phyloP scores from a whole-genome alignment of 1,284 basidiomycete genomes.

The Coniophora puteana region DNA sequence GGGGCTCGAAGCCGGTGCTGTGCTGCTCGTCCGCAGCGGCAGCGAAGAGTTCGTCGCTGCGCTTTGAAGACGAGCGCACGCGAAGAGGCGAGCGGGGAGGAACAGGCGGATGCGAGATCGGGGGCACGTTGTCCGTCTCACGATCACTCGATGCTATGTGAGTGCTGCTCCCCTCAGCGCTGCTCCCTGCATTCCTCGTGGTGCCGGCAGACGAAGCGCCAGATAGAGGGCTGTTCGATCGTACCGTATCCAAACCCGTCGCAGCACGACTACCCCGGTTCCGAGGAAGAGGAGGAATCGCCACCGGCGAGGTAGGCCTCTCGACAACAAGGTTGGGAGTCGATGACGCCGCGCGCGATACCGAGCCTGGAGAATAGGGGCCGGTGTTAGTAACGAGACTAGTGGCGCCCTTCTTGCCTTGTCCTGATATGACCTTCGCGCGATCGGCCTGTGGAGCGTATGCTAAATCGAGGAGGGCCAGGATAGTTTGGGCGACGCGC shows the following conservation, averaged over 20 bases:
- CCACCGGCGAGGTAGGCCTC: conserved; percentile 22
- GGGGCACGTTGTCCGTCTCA: conserved; percentile 32
- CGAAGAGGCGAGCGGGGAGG: conserved; percentile 56
- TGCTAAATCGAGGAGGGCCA: conserved; percentile 59
- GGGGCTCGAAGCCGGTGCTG: conserved; percentile 21
- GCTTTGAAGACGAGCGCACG: conserved; percentile 29
- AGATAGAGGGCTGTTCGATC: conserved; percentile 48
- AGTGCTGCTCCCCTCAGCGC: conserved; percentile 13
- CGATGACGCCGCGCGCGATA: conserved; percentile 47
- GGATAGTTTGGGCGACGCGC: conserved; percentile 64
- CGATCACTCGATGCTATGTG: conserved; percentile 19
- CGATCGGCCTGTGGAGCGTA: conserved; percentile 45
- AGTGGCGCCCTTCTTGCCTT: conserved; percentile 23
- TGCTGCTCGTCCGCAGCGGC: too few relatives aligned
- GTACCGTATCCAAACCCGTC: conserved; percentile 45
- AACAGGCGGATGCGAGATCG: conserved; percentile 30
- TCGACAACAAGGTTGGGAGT: conserved; percentile 52
- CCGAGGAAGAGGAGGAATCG: conserved; percentile 30
- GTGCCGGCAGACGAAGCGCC: conserved; percentile 28
- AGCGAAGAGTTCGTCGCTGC: conserved; percentile 22
- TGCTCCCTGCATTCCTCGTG: conserved; percentile 20
- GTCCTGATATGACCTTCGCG: conserved; percentile 42
- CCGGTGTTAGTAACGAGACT: conserved; percentile 13
- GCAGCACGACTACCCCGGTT: conserved; percentile 54
- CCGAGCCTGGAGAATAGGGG: conserved; percentile 31